Percentiles rank a stretch among this genome's conserved stretches.
Conservation (phyloP, 768 basidiomycete genomes). For the Tricholomella constricta region DNA sequence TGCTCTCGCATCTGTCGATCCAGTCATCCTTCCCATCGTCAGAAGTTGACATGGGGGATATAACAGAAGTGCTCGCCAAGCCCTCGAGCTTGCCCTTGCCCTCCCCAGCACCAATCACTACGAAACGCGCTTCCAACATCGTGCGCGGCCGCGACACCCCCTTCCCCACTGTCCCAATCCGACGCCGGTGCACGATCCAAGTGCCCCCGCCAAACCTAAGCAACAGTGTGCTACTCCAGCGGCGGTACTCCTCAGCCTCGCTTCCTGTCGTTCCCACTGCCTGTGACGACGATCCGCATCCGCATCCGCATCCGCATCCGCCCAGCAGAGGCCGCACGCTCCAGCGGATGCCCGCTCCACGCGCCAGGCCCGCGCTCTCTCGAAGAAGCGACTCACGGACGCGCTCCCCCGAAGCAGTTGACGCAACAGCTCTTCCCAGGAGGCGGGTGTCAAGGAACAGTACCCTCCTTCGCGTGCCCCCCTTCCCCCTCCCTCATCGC, state of each 20-base stretch:
- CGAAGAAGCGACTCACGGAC: slow-evolving; percentile 4
- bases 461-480: slow-evolving; percentile 10
- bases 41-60: background rate
- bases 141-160: slow-evolving; percentile 12
- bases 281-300: no score
- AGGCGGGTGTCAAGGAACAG: slow-evolving; percentile 3
- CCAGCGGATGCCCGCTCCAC: background rate
- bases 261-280: background rate
- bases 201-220: background rate
- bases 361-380: background rate
- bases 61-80: no score
- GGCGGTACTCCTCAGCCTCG: background rate
- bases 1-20: slow-evolving; percentile 1
- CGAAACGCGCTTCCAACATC: background rate
- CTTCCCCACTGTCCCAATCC: slow-evolving; percentile 4
- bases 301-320: no score
- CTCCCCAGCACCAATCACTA: background rate
- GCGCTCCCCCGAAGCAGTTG: background rate
- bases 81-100: background rate
- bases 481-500: slow-evolving; percentile 10
- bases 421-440: background rate
- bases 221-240: background rate
- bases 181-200: background rate
- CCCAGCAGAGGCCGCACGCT: slow-evolving; percentile 2
- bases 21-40: background rate